Percentiles rank a stretch among this genome's conserved stretches.
Conservation (phyloP, 768 basidiomycete genomes). For the Suillus subalutaceus region DNA sequence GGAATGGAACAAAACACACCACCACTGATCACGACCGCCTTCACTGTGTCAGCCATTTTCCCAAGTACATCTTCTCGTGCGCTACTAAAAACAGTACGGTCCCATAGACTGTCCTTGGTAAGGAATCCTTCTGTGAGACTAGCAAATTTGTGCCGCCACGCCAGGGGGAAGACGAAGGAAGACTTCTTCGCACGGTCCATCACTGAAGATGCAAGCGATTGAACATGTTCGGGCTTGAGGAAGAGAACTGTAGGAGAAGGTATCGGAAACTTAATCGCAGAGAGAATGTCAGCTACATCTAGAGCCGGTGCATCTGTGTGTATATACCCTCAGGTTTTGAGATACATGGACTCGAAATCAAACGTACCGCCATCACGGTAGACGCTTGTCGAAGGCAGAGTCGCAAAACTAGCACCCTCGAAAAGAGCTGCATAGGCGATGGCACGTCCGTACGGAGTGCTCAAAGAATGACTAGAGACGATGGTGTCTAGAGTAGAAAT, state of each 20-base stretch:
- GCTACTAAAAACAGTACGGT: constrained; percentile 71
- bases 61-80: constrained; percentile 66
- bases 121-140: constrained; percentile 73
- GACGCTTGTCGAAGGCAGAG: constrained; percentile 57
- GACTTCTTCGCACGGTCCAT: constrained; percentile 55
- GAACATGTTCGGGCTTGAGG: constrained; percentile 64
- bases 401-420: constrained; percentile 75
- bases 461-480: constrained; percentile 71
- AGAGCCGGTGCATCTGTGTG: constrained; percentile 15
- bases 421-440: constrained; percentile 79
- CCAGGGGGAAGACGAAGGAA: constrained; percentile 59
- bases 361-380: constrained; percentile 44
- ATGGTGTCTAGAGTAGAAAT: constrained; percentile 77
- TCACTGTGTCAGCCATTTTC: constrained; percentile 59
- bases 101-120: constrained; percentile 83
- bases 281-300: constrained; percentile 52
- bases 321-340: background rate
- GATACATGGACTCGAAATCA: constrained; percentile 10
- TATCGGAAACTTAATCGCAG: constrained; percentile 53
- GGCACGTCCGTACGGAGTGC: constrained; percentile 77
- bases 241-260: constrained; percentile 84
- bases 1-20: constrained; percentile 46
- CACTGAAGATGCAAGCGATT: constrained; percentile 55
- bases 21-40: constrained; percentile 72
- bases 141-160: constrained; percentile 77